Evolutionary conservation across 2,329 filamentous ascomycete genomes (phyloP).

Genomic region (Colletotrichum chrysophilum): DNA sequence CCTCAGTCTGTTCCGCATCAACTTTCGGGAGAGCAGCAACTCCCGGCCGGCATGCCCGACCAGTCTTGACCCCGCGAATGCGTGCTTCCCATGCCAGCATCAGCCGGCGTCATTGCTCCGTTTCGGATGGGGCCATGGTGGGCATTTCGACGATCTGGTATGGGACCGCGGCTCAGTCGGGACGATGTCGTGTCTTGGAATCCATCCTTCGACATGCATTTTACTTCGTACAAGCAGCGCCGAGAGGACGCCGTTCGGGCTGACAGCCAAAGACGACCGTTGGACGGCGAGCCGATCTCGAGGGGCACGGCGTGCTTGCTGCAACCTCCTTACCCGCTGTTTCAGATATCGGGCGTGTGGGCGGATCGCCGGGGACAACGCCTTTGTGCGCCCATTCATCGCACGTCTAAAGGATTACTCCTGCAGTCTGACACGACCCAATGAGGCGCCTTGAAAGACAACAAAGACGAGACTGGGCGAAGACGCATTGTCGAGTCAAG

Average conservation of each 20-base stretch:
- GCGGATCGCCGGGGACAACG: conserved; percentile 7
- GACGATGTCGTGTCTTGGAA: neutral
- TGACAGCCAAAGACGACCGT: neutral
- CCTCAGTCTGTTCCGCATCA: neutral
- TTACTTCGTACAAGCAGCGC: neutral
- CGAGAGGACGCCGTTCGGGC: neutral
- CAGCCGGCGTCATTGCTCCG: neutral
- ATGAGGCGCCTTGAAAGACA: neutral
- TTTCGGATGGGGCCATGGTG: neutral
- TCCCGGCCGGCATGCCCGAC: neutral
- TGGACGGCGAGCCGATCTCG: neutral
- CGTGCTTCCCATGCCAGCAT: neutral
- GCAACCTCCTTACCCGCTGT: conserved; percentile 17
- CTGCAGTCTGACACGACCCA: neutral
- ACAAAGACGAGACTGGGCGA: neutral
- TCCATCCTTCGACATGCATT: neutral
- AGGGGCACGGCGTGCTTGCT: conserved; percentile 3
- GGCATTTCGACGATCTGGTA: conserved; percentile 8
- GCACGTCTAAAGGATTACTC: neutral
- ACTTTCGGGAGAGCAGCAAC: neutral
- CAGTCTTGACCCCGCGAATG: neutral
- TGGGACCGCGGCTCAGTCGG: neutral
- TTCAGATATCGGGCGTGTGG: conserved; percentile 17
- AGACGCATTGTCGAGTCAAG: neutral
- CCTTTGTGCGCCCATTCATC: neutral